Evolutionary conservation across 345 rosid species (phyloP).

Genomic region (Diplotaxis tenuifolia): DNA sequence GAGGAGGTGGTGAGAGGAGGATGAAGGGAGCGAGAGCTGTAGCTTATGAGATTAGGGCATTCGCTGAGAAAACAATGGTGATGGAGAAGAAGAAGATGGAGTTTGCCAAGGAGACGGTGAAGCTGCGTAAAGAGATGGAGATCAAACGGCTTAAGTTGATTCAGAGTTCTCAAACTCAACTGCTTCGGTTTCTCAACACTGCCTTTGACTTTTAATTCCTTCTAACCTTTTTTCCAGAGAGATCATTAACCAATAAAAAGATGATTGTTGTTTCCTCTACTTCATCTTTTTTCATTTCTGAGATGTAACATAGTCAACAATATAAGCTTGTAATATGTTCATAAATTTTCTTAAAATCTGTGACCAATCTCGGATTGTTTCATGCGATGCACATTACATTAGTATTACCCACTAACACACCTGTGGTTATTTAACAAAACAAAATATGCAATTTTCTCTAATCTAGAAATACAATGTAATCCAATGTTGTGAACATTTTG

Average conservation of each 20-base stretch:
- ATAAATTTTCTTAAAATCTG: too few species aligned
- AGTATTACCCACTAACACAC: too few species aligned
- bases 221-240: not conserved
- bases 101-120: constrained; percentile 56
- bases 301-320: constrained; percentile 14
- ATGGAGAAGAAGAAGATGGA: constrained; percentile 75
- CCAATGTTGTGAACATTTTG: not conserved
- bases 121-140: constrained; percentile 70
- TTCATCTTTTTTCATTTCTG: not conserved
- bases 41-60: constrained; percentile 56
- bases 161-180: constrained; percentile 51
- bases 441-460: not conserved
- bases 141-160: constrained; percentile 53
- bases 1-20: constrained; percentile 21
- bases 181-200: constrained; percentile 44
- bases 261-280: not conserved
- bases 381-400: too few species aligned
- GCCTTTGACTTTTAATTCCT: constrained; percentile 21
- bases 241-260: not conserved
- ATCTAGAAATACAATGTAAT: not conserved
- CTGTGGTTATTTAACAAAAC: not conserved
- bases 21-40: constrained; percentile 38
- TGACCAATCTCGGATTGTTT: too few species aligned
- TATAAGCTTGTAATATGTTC: too few species aligned
- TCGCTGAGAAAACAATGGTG: constrained; percentile 54